phyloP scores from a whole-genome alignment of 805 yeast species.

The Sungouiozyma ichnusensis region DNA sequence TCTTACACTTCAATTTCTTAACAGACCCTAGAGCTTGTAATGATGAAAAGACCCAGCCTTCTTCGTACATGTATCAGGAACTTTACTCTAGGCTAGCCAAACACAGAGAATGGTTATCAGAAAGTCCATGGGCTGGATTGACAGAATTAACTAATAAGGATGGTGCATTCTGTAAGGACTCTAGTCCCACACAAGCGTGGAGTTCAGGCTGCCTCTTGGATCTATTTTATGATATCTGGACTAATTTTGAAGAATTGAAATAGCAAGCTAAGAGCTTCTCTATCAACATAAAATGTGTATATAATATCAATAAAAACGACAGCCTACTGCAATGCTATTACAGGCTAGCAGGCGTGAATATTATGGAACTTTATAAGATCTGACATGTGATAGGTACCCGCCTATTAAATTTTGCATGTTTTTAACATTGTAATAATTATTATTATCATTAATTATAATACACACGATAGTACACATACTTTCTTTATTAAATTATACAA shows the following conservation, averaged over 20 bases:
- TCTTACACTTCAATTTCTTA: conserved; percentile 40
- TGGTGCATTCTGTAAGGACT: conserved; percentile 72
- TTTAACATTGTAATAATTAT: too few relatives aligned
- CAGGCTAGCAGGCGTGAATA: too few relatives aligned
- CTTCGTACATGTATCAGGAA: conserved; percentile 45
- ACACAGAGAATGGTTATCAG: conserved; percentile 58
- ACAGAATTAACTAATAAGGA: conserved; percentile 86
- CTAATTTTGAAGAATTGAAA: conserved; percentile 1
- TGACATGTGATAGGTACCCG: too few relatives aligned
- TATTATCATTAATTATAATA: too few relatives aligned
- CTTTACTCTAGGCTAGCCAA: conserved; percentile 50
- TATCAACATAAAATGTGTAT: too few relatives aligned
- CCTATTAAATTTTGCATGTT: too few relatives aligned
- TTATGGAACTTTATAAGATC: too few relatives aligned
- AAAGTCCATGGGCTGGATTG: conserved; percentile 88
- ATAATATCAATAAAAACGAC: too few relatives aligned
- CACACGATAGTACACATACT: neutral
- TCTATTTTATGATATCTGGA: conserved; percentile 56
- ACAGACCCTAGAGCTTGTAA: conserved; percentile 30
- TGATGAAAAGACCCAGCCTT: conserved; percentile 28
- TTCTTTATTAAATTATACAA: neutral
- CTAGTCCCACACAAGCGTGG: conserved; percentile 97
- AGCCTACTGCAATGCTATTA: too few relatives aligned
- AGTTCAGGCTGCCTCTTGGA: conserved; percentile 80
- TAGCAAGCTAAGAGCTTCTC: neutral